Evolutionary conservation across 257 asterid species (phyloP).

Genomic region (Hygrophila difformis): DNA sequence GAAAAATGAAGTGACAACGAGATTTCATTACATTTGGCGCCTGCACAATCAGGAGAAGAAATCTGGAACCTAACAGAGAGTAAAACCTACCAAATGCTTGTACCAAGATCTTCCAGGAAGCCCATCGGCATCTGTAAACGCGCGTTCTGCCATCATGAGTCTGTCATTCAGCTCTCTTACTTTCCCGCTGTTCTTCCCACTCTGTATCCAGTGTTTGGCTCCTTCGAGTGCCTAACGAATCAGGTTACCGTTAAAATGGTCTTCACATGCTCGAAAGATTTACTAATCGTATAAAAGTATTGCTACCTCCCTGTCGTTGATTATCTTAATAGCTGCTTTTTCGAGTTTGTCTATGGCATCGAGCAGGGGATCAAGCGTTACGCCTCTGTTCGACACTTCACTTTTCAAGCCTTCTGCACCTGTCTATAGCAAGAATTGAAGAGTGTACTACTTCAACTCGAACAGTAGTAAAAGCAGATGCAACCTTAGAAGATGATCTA

Average conservation of each 20-base stretch:
- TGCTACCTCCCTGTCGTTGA: conserved; percentile 56
- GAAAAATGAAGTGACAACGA: too few relatives aligned
- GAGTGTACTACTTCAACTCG: too few relatives aligned
- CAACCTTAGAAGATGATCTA: conserved; percentile 2
- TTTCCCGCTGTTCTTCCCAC: conserved; percentile 28
- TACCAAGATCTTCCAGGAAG: conserved; percentile 65
- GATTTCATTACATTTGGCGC: too few relatives aligned
- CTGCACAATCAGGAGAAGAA: too few relatives aligned
- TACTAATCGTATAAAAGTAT: too few relatives aligned
- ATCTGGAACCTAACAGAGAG: too few relatives aligned
- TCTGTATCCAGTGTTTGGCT: conserved; percentile 28
- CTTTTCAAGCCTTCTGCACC: conserved; percentile 47
- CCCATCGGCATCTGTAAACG: conserved; percentile 66
- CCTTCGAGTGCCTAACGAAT: conserved; percentile 30
- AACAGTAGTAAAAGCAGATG: neutral
- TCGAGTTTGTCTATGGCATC: conserved; percentile 51
- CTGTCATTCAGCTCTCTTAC: conserved; percentile 64
- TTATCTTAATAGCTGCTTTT: conserved; percentile 45
- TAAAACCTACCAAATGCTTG: conserved; percentile 67
- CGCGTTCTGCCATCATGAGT: conserved; percentile 83
- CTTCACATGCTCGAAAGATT: too few relatives aligned
- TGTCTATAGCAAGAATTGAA: too few relatives aligned
- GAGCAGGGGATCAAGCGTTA: conserved; percentile 52
- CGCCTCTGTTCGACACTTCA: conserved; percentile 28
- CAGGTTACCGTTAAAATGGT: conserved; percentile 6